These are phyloP conservation scores for Cryptomeria japonica DNA, from an alignment of 75 land plant genomes.

Conservation along the genomic window DNA sequence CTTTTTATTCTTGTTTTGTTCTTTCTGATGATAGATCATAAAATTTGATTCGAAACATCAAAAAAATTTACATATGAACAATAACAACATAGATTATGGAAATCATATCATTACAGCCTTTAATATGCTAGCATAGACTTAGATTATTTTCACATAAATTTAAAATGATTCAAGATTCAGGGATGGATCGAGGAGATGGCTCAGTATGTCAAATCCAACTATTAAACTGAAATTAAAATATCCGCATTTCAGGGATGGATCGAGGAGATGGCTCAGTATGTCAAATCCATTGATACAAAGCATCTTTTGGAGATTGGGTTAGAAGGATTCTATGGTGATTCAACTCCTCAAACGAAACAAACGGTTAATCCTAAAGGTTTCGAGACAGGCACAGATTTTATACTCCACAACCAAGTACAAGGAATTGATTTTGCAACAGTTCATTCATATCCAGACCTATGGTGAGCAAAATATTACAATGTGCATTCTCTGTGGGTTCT, in stretches of 20 bases:
- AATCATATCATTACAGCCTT: no score
- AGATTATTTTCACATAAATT: no score
- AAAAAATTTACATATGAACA: no score
- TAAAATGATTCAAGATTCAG: constrained; percentile 11
- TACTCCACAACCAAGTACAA: constrained; percentile 41
- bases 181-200: constrained; percentile 83
- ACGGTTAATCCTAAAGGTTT: constrained; percentile 28
- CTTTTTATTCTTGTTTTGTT: no score
- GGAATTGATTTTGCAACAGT: constrained; percentile 68
- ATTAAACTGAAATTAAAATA: neutral
- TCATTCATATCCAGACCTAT: constrained; percentile 69
- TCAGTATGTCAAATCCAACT: neutral
- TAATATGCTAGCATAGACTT: no score
- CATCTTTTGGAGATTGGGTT: constrained; percentile 68
- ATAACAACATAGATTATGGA: no score
- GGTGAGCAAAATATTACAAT: constrained; percentile 25
- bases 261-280: constrained; percentile 63
- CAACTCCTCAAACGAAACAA: constrained; percentile 23
- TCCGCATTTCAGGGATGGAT: constrained; percentile 54
- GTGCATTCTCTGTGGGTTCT: no score
- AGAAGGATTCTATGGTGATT: constrained; percentile 69
- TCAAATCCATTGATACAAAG: constrained; percentile 70
- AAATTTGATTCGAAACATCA: no score
- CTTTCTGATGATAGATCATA: no score
- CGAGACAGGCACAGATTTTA: constrained; percentile 66